phyloP scores from a whole-genome alignment of 805 yeast genomes.

The Wickerhamia fluorescens region DNA sequence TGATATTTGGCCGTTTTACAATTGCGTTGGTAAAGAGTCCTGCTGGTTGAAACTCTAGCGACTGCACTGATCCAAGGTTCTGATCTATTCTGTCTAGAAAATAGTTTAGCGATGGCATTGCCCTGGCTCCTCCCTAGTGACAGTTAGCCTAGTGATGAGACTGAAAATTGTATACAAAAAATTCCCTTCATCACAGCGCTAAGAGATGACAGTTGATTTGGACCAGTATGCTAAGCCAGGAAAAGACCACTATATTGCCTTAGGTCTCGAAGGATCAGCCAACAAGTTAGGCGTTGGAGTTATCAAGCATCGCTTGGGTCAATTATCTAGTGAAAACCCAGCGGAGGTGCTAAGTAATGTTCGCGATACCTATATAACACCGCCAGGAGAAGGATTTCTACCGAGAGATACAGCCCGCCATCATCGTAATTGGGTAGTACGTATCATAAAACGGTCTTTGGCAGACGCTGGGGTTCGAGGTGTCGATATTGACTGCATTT shows the following conservation, averaged over 20 bases:
- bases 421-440: conserved; percentile 89
- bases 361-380: conserved; percentile 90
- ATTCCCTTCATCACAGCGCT: too few relatives aligned
- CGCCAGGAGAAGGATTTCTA: conserved; percentile 96
- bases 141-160: too few relatives aligned
- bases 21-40: conserved; percentile 65
- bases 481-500: conserved; percentile 63
- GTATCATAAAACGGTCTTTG: conserved; percentile 64
- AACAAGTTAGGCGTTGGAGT: conserved; percentile 94
- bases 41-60: conserved; percentile 44
- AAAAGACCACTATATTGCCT: conserved; percentile 54
- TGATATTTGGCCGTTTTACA: conserved; percentile 44
- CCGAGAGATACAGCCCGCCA: conserved; percentile 97
- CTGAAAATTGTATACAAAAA: too few relatives aligned
- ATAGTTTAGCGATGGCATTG: conserved; percentile 15
- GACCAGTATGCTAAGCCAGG: conserved; percentile 38
- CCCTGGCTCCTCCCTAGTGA: too few relatives aligned
- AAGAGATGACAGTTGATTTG: conserved; percentile 39
- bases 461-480: conserved; percentile 48
- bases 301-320: conserved; percentile 66
- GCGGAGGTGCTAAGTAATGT: conserved; percentile 83
- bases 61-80: conserved; percentile 33
- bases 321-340: conserved; percentile 45
- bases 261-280: conserved; percentile 97
- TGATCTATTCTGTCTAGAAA: conserved; percentile 28